Evolutionary conservation across 2,329 filamentous ascomycete species (phyloP).

Genomic region (Aspergillus sp.): DNA sequence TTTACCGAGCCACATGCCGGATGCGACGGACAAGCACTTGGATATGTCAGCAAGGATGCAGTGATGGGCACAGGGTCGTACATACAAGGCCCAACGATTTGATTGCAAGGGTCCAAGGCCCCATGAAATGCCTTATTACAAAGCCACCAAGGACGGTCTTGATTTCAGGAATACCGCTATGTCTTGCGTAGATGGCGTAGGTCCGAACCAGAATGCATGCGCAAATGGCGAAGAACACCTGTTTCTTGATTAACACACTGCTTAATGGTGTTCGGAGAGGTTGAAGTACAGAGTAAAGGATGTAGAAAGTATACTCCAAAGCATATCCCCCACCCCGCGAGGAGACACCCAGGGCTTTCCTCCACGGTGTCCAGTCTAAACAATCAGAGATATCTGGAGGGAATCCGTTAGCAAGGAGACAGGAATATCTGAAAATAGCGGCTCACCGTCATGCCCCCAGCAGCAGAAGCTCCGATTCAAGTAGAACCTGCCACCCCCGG

Average conservation of each 20-base stretch:
- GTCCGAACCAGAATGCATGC: constrained; percentile 79
- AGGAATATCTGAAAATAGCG: background rate
- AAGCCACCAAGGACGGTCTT: constrained; percentile 95
- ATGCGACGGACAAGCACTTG: constrained; percentile 85
- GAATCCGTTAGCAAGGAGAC: constrained; percentile 19
- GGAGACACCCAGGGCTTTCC: constrained; percentile 67
- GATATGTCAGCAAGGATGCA: constrained; percentile 27
- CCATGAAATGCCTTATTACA: constrained; percentile 84
- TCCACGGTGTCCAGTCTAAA: constrained; percentile 85
- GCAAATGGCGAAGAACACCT: constrained; percentile 75
- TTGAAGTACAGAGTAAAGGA: constrained; percentile 72
- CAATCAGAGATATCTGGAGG: constrained; percentile 70
- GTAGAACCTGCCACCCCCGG: constrained; percentile 84
- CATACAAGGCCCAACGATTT: constrained; percentile 84
- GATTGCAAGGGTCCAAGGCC: constrained; percentile 82
- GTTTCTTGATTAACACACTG: constrained; percentile 24
- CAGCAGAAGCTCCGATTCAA: constrained; percentile 91
- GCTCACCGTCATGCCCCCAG: constrained; percentile 73
- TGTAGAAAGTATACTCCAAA: constrained; percentile 83
- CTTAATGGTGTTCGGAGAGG: background rate
- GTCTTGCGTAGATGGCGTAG: constrained; percentile 85
- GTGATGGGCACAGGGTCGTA: background rate
- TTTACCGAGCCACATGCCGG: constrained; percentile 94
- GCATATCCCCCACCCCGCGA: constrained; percentile 73
- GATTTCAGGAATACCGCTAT: constrained; percentile 96